Evolutionary conservation across 768 basidiomycete species (phyloP).

Genomic region (Coprinopsis marcescibilis): DNA sequence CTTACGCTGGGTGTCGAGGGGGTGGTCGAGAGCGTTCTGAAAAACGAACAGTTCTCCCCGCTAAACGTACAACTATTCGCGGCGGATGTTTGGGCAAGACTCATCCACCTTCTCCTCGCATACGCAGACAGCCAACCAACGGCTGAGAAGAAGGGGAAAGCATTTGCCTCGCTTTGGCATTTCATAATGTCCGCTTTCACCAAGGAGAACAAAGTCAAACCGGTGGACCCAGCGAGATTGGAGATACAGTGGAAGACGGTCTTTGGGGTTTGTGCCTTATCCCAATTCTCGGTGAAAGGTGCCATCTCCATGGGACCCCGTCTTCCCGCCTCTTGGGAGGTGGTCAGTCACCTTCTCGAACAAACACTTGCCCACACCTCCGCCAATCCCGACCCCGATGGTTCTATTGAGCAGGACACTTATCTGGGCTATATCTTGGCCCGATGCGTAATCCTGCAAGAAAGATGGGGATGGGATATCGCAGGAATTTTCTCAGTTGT

Average conservation of each 20-base stretch:
- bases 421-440: conserved; percentile 48
- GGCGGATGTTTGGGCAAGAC: conserved; percentile 69
- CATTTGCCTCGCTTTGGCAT: conserved; percentile 41
- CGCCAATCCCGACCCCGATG: conserved; percentile 40
- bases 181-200: conserved; percentile 32
- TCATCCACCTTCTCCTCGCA: conserved; percentile 51
- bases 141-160: conserved; percentile 13
- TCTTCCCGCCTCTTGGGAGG: conserved; percentile 60
- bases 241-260: conserved; percentile 72
- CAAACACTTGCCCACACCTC: conserved; percentile 53
- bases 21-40: conserved; percentile 34
- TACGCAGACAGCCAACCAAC: conserved; percentile 9
- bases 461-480: conserved; percentile 74
- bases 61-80: conserved; percentile 31
- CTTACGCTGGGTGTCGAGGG: conserved; percentile 47
- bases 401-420: conserved; percentile 29
- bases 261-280: conserved; percentile 65
- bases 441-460: conserved; percentile 69
- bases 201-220: conserved; percentile 15
- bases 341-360: conserved; percentile 33
- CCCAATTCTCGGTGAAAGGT: conserved; percentile 66
- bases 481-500: conserved; percentile 53
- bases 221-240: conserved; percentile 20
- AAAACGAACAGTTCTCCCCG: conserved; percentile 15
- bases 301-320: conserved; percentile 28